A percentile compares a stretch with the other conserved stretches of the same genome.
These are phyloP conservation scores for Cladosporium halotolerans DNA, from an alignment of 2,329 filamentous ascomycete genomes.

Conservation along the genomic window DNA sequence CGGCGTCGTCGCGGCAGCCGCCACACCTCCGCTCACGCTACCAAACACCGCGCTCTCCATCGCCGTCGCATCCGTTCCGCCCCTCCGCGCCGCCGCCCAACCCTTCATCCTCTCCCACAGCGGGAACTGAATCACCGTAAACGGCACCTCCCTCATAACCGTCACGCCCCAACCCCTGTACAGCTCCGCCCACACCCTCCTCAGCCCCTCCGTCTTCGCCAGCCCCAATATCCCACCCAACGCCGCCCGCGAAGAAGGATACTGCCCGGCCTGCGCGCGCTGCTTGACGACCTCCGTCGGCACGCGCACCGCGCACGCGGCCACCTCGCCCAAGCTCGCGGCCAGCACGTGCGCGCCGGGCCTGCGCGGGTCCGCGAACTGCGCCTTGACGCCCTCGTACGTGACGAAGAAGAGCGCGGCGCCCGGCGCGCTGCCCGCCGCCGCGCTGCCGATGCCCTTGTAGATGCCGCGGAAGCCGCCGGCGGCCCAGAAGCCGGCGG, in stretches of 20 bases:
- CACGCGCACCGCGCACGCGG: slow-evolving; percentile 85
- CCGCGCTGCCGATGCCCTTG: slow-evolving; percentile 78
- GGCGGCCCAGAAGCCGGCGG: slow-evolving; percentile 66
- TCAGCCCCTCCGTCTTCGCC: slow-evolving; percentile 35
- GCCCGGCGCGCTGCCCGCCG: slow-evolving; percentile 86
- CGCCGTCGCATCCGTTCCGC: slow-evolving; percentile 51
- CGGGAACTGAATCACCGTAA: slow-evolving; percentile 95
- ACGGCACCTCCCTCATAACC: slow-evolving; percentile 90
- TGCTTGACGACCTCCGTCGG: slow-evolving; percentile 98
- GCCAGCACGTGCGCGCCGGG: slow-evolving; percentile 68
- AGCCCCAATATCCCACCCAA: slow-evolving; percentile 59
- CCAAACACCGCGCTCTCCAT: slow-evolving; percentile 80
- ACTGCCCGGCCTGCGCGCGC: slow-evolving; percentile 80
- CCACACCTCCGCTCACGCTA: slow-evolving; percentile 73
- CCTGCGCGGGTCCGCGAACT: slow-evolving; percentile 4
- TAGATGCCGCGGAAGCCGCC: slow-evolving; percentile 92
- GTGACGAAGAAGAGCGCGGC: slow-evolving; percentile 85
- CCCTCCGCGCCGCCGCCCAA: slow-evolving; percentile 48
- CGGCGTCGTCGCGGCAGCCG: slow-evolving; percentile 83
- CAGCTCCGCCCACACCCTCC: slow-evolving; percentile 69
- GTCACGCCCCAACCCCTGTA: slow-evolving; percentile 92
- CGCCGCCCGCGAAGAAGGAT: slow-evolving; percentile 62
- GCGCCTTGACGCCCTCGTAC: slow-evolving; percentile 26
- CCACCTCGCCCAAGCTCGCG: slow-evolving; percentile 79
- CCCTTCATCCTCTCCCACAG: slow-evolving; percentile 91